A percentile compares a stretch with the other conserved stretches of the same genome.
These are phyloP conservation scores for Pholiota molesta DNA, from an alignment of 768 basidiomycete genomes.

Conservation along the genomic window DNA sequence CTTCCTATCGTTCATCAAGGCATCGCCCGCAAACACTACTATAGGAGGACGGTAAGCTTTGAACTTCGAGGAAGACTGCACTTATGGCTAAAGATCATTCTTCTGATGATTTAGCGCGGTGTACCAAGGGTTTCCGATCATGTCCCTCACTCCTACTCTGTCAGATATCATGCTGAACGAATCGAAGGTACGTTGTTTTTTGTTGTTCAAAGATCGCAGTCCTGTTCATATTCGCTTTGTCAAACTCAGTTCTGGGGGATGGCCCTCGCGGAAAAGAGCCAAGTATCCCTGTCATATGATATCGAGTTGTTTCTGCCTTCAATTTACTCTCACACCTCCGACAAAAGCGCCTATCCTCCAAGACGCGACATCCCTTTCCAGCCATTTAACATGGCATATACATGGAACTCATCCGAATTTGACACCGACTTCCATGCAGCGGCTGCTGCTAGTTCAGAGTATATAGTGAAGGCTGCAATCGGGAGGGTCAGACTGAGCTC, in stretches of 20 bases:
- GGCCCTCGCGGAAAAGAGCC: slow-evolving; percentile 26
- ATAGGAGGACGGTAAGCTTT: slow-evolving; percentile 24
- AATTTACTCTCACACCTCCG: slow-evolving; percentile 39
- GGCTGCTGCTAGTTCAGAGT: slow-evolving; percentile 37
- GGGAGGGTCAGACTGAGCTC: slow-evolving; percentile 40
- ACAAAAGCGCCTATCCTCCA: slow-evolving; percentile 51
- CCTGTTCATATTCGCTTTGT: not conserved
- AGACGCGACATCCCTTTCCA: slow-evolving; percentile 37
- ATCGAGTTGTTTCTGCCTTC: slow-evolving; percentile 53
- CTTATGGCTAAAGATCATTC: not conserved
- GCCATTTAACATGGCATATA: slow-evolving; percentile 51
- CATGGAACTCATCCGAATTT: slow-evolving; percentile 40
- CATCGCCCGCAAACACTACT: slow-evolving; percentile 38
- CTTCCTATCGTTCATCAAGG: slow-evolving; percentile 42
- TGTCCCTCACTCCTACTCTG: slow-evolving; percentile 1
- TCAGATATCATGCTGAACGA: slow-evolving; percentile 44
- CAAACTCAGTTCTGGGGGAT: slow-evolving; percentile 47
- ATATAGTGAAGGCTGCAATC: slow-evolving; percentile 41
- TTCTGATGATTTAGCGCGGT: not conserved
- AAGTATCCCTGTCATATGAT: slow-evolving; percentile 42
- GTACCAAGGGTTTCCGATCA: slow-evolving; percentile 6
- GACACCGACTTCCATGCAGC: slow-evolving; percentile 47
- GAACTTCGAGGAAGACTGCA: not conserved
- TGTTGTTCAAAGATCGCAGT: not conserved
- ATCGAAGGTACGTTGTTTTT: slow-evolving; percentile 29